Evolutionary conservation across 2,329 filamentous ascomycete genomes (phyloP).

Genomic region (Rhytidhysteron rufulum): DNA sequence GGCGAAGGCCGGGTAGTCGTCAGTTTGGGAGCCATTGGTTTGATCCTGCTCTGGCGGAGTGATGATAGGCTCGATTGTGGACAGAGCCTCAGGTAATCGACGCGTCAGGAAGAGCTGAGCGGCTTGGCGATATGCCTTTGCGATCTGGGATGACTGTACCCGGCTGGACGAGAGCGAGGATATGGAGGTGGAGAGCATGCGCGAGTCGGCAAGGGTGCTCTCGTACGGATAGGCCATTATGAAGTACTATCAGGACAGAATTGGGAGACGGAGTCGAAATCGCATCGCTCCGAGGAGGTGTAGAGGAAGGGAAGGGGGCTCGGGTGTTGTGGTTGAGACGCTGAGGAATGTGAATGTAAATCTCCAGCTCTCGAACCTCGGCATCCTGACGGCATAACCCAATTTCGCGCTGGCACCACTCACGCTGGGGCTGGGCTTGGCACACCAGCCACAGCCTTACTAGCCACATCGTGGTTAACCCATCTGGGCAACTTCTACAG

Average conservation of each 20-base stretch:
- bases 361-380: constrained; percentile 9
- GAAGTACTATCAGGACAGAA: constrained; percentile 9
- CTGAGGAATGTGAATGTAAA: constrained; percentile 15
- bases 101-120: constrained; percentile 93
- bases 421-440: no score
- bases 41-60: constrained; percentile 47
- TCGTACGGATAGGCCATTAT: constrained; percentile 46
- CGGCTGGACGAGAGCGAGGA: constrained; percentile 66
- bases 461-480: no score
- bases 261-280: constrained; percentile 2
- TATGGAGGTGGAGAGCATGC: constrained; percentile 63
- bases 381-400: constrained; percentile 6
- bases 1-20: constrained; percentile 44
- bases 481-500: no score
- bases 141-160: constrained; percentile 68
- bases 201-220: constrained; percentile 51
- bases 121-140: constrained; percentile 89
- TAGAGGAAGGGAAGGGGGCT: not conserved
- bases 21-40: constrained; percentile 14
- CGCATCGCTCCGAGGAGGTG: constrained; percentile 8
- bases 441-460: no score
- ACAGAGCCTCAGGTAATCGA: constrained; percentile 82
- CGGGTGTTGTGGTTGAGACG: constrained; percentile 4
- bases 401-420: no score
- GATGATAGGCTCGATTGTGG: constrained; percentile 79